phyloP scores from a whole-genome alignment of 2,329 filamentous ascomycete genomes.

The Conoideocrella luteorostrata region DNA sequence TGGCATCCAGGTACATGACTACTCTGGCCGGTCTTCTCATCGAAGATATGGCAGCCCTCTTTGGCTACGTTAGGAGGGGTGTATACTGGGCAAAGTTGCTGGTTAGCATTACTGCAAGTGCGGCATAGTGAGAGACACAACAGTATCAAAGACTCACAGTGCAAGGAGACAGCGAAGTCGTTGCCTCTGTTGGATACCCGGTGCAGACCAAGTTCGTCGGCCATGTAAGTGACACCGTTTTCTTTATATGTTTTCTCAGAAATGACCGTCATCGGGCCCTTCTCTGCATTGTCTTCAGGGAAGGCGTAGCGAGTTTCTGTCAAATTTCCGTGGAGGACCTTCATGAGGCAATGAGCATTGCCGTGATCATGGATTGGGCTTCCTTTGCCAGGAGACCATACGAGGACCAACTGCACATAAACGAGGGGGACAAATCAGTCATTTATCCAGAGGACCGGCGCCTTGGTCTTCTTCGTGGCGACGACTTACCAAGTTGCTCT shows the following conservation, averaged over 20 bases:
- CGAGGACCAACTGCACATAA: slow-evolving; percentile 63
- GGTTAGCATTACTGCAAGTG: slow-evolving; percentile 26
- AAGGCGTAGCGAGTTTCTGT: slow-evolving; percentile 78
- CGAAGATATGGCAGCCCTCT: slow-evolving; percentile 75
- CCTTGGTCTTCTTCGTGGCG: background rate
- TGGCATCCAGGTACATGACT: slow-evolving; percentile 64
- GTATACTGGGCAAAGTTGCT: slow-evolving; percentile 50
- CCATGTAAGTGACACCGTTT: slow-evolving; percentile 83
- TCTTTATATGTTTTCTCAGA: slow-evolving; percentile 61
- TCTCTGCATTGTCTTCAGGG: slow-evolving; percentile 44
- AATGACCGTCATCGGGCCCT: slow-evolving; percentile 55
- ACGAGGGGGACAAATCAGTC: background rate
- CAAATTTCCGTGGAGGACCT: slow-evolving; percentile 70
- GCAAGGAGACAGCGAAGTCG: slow-evolving; percentile 77
- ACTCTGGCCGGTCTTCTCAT: slow-evolving; percentile 66
- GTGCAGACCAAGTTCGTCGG: slow-evolving; percentile 82
- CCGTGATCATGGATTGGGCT: slow-evolving; percentile 85
- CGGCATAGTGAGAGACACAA: slow-evolving; percentile 11
- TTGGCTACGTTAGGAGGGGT: slow-evolving; percentile 84
- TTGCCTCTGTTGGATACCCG: slow-evolving; percentile 69
- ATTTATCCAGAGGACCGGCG: background rate
- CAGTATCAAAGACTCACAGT: slow-evolving; percentile 44
- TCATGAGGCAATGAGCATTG: slow-evolving; percentile 91
- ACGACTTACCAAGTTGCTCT: slow-evolving; percentile 60
- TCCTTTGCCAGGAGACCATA: slow-evolving; percentile 79